Evolutionary conservation across 257 asterid genomes (phyloP), one percentile per base, ranked within the genome.

Genomic region (Gynochthodes officinalis): DNA sequence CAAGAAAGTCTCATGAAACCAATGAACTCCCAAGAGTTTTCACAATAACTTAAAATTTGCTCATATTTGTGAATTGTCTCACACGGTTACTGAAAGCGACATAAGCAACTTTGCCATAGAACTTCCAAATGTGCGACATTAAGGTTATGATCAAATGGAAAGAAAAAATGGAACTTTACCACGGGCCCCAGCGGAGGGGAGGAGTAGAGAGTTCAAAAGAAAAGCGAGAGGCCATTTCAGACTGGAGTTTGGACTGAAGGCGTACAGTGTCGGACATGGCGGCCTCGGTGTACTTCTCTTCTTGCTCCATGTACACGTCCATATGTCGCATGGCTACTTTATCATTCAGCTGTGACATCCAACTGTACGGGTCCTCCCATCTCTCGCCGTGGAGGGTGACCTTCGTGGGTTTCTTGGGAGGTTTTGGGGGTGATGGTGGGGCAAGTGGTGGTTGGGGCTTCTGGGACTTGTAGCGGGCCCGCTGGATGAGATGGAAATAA

Each of bases 291-390:
- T 91, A 93, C 89, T 93, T 93, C 91, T 93, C 98, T 81, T 93
- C 98, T 78, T 91, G 99, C 80, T 94, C 99, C 99, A 94, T 87
- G 81, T 85, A 91, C 8, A 91, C 95, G 76, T 89, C 96, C 97
- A 94, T 94, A 82, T 94, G 99, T 10, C 99, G 88, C 98, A 93
- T 93, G 15, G 98, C 94, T 64, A 91, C 97, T 78, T 71, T 85
- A 63, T 93, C 98, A 62, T 81, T 78, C 43, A 93, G 81, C 80
- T 89, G 96, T 13, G 98, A 91, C 98, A 91, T 93, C 98, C 98
- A 93, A 40, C 64, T 82, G 82, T 91, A 93, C 16, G 84, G 89
- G 76, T 93, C 98, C 63, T 89, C 90, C 97, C 97, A 91, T 16
- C 95, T 85, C 78, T 86, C 93, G 2, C 89, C 96, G 84, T 94